Evolutionary conservation across 768 basidiomycete species (phyloP), one percentile per base, ranked within the genome.

Genomic region (Auricularia sp.): DNA sequence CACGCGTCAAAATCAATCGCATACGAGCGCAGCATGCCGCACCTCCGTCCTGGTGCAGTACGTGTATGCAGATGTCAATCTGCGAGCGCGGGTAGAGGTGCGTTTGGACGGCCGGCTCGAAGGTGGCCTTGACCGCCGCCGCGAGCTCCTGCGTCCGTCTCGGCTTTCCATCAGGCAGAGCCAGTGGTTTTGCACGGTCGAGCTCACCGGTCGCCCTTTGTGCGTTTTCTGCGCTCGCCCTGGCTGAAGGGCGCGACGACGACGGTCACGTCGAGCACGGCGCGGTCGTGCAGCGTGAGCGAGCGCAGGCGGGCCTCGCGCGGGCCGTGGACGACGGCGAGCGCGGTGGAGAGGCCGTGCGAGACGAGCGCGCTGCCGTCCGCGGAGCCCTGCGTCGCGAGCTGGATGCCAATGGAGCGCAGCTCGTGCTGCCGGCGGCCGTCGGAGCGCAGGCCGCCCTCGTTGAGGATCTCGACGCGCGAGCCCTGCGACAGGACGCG

Each of bases 51-150:
- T 94, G 90, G 69, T 97, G 92, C 45, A 97, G 78, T 35, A 99
- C 87, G 74, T 96, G 94, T 6, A 99, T 81, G 75, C 87, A 91
- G 66, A 99, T 87, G 76, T 96, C 92, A 73, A 99, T 97, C 73
- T 94, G 88, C 39, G 91, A 91, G 61, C 97, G 87, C 24, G 96
- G 96, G 76, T 97, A 98, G 59, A 99, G 83, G 66, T 82, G 83
- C 6, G 90, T 89, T 73, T 94, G 90, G 29, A 99, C 84, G 64
- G 96, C 93, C 51, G 95, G 94, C 72, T 98, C 96, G 73, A 99
- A 98, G 0, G 97, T 98, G 36, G 92, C 87, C 77, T 92, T 91
- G 67, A 98, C 87, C 29, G 88, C 85, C 2, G 92, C 81, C 11
- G 89, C 90, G 68, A 97, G 80, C 76, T 99, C 97, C 67, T 90